phyloP scores from a whole-genome alignment of 345 rosid species.

The Nasturtium officinale region DNA sequence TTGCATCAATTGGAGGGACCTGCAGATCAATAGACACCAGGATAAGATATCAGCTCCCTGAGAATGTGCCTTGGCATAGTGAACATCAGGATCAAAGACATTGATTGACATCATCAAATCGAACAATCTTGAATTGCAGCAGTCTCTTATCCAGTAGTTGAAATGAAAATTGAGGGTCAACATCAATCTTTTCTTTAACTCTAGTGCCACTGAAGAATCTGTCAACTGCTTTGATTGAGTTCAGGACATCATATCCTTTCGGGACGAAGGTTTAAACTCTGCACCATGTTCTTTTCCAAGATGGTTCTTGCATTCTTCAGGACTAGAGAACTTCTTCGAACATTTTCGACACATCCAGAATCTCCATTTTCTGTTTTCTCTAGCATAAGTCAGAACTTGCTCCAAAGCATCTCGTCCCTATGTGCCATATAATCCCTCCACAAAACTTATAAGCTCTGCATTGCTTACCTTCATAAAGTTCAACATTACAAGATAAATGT shows the following conservation, averaged over 20 bases:
- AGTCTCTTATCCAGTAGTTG: slow-evolving; percentile 35
- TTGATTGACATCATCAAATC: slow-evolving; percentile 30
- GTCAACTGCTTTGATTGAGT: no score
- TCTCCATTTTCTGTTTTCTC: slow-evolving; percentile 1
- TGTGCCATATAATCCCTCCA: background rate
- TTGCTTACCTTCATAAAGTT: slow-evolving; percentile 10
- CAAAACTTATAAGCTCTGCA: background rate
- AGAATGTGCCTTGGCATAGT: slow-evolving; percentile 30
- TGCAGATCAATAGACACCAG: background rate
- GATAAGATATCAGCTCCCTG: slow-evolving; percentile 31
- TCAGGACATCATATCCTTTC: no score
- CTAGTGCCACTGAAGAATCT: no score
- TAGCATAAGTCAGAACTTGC: background rate
- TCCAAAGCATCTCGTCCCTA: slow-evolving; percentile 15
- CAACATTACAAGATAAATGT: no score
- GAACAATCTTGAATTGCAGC: slow-evolving; percentile 14
- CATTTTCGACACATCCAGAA: slow-evolving; percentile 29
- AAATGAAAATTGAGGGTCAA: background rate
- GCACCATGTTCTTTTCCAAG: background rate
- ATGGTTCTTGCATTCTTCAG: slow-evolving; percentile 3
- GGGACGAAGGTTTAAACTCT: background rate
- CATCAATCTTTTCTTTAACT: no score
- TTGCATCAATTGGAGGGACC: background rate
- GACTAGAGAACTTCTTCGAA: background rate
- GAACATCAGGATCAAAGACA: slow-evolving; percentile 1